A percentile compares a stretch with the other conserved stretches of the same genome.
These are phyloP conservation scores for Xerocomus spinulosus DNA, from an alignment of 768 basidiomycete species.

Conservation along the genomic window DNA sequence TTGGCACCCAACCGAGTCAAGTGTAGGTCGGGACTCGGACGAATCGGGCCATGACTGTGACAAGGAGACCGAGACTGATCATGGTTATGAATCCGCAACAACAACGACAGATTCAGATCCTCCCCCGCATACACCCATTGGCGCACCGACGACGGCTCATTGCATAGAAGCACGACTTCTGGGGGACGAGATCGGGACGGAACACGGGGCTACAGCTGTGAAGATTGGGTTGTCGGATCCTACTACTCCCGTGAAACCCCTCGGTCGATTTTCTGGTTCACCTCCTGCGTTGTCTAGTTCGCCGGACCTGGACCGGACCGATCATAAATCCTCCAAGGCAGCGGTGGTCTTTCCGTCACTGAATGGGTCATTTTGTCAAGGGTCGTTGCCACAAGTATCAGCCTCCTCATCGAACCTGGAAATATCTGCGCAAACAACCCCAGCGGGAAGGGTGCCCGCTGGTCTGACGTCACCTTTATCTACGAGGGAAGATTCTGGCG, in stretches of 20 bases:
- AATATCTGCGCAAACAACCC: conserved; percentile 11
- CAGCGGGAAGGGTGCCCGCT: neutral
- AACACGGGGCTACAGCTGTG: neutral
- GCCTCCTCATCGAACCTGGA: neutral
- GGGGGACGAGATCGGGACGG: conserved; percentile 13
- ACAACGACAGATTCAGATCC: conserved; percentile 27
- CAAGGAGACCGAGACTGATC: conserved; percentile 21
- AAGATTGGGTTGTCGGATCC: conserved; percentile 11
- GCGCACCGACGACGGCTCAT: conserved; percentile 4
- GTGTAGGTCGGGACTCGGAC: conserved; percentile 3
- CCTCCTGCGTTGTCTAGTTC: conserved; percentile 2
- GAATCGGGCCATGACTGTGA: conserved; percentile 12
- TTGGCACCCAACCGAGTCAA: conserved; percentile 2
- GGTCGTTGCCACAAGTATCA: neutral
- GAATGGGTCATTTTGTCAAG: conserved; percentile 22
- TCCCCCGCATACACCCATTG: conserved; percentile 24
- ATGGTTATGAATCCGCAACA: conserved; percentile 25
- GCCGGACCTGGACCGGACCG: neutral
- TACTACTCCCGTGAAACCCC: conserved; percentile 15
- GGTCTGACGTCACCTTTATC: neutral
- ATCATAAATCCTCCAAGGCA: conserved; percentile 5
- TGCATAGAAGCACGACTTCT: conserved; percentile 7
- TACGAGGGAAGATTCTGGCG: neutral
- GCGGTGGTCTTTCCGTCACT: conserved; percentile 24
- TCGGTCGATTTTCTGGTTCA: conserved; percentile 7